A percentile compares a stretch with the other conserved stretches of the same genome.
phyloP scores from a whole-genome alignment of 2,329 filamentous ascomycete species.

The Cercospora canescens region DNA sequence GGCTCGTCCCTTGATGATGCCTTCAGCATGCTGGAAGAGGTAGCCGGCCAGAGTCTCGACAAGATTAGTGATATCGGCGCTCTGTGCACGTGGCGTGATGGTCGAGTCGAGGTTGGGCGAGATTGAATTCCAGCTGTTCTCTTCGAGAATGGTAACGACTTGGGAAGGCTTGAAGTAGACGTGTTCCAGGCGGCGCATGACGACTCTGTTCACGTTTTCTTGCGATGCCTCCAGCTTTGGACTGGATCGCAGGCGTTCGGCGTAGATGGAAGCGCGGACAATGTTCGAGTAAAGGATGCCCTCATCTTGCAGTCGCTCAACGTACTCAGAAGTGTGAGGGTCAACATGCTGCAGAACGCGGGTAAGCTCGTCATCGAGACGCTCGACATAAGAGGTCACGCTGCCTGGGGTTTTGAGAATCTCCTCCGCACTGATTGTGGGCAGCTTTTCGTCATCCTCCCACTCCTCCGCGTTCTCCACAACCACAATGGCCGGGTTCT shows the following conservation, averaged over 20 bases:
- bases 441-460: constrained; percentile 97
- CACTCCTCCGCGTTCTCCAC: constrained; percentile 93
- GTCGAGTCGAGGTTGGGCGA: constrained; percentile 69
- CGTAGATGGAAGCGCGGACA: constrained; percentile 83
- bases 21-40: constrained; percentile 90
- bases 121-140: constrained; percentile 86
- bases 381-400: constrained; percentile 90
- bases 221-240: constrained; percentile 71
- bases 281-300: constrained; percentile 88
- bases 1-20: constrained; percentile 91
- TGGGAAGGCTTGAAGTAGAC: constrained; percentile 98
- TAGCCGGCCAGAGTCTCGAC: constrained; percentile 91
- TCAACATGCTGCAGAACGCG: constrained; percentile 97
- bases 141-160: constrained; percentile 90
- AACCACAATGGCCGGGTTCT: constrained; percentile 78
- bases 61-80: constrained; percentile 69
- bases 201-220: constrained; percentile 85
- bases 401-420: constrained; percentile 91
- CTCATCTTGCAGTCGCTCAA: constrained; percentile 91
- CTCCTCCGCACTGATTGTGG: constrained; percentile 69
- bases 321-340: constrained; percentile 97
- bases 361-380: constrained; percentile 94
- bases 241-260: constrained; percentile 75
- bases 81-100: constrained; percentile 72
- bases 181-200: constrained; percentile 94